Conservation (phyloP, 371 early-diverging fungal species). For the Vairimorpha necatrix region DNA sequence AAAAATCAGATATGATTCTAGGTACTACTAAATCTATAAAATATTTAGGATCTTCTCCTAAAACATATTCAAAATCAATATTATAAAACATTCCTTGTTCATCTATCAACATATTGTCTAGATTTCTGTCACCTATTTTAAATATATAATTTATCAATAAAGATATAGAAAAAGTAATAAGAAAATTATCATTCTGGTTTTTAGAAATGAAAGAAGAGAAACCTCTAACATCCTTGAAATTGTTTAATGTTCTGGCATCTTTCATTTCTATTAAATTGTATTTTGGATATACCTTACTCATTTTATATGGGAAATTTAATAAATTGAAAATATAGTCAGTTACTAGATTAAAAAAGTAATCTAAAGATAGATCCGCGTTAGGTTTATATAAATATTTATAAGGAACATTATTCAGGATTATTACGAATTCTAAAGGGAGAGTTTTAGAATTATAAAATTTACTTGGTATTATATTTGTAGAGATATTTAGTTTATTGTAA, state of each 20-base stretch:
- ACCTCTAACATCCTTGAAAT: background rate
- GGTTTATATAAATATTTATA: background rate
- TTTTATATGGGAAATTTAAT: background rate
- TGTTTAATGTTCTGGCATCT: slow-evolving; percentile 8
- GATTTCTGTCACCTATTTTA: slow-evolving; percentile 95
- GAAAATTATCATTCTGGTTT: slow-evolving; percentile 3
- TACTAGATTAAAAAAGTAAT: background rate
- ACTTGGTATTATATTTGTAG: background rate
- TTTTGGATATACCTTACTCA: background rate
- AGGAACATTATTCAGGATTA: background rate
- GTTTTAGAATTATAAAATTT: slow-evolving; percentile 14
- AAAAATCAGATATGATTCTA: slow-evolving; percentile 12
- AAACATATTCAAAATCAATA: slow-evolving; percentile 91
- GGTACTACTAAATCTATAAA: slow-evolving; percentile 81
- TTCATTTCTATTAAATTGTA: slow-evolving; percentile 14
- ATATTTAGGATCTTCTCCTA: slow-evolving; percentile 92
- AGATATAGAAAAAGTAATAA: slow-evolving; percentile 66
- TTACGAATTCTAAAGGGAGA: background rate
- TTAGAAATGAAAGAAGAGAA: background rate
- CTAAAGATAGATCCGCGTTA: background rate
- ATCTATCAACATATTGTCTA: slow-evolving; percentile 84
- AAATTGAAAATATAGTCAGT: background rate
- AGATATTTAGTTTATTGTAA: background rate
- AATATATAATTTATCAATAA: slow-evolving; percentile 90
- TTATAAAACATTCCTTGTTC: slow-evolving; percentile 75